phyloP scores from a whole-genome alignment of 2,329 filamentous ascomycete species.

The Clonostachys solani region DNA sequence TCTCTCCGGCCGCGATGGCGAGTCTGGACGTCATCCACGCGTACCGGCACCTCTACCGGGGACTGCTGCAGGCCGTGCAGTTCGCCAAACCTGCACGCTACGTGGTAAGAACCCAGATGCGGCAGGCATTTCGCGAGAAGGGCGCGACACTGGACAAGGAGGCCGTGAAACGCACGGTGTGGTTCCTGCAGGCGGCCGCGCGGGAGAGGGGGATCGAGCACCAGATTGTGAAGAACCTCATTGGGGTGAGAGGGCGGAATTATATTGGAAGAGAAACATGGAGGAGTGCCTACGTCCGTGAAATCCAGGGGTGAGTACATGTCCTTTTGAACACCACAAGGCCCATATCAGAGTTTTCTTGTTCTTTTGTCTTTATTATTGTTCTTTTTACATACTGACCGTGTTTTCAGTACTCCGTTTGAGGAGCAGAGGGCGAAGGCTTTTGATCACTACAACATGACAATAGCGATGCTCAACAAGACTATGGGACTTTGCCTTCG shows the following conservation, averaged over 20 bases:
- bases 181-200: conserved; percentile 65
- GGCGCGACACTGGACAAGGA: conserved; percentile 27
- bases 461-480: conserved; percentile 69
- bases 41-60: conserved; percentile 68
- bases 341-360: too few relatives aligned
- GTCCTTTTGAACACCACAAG: too few relatives aligned
- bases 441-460: conserved; percentile 63
- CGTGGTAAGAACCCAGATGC: conserved; percentile 54
- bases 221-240: conserved; percentile 64
- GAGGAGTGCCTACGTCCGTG: too few relatives aligned
- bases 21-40: conserved; percentile 51
- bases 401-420: background rate
- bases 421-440: conserved; percentile 18
- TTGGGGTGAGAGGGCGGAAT: conserved; percentile 26
- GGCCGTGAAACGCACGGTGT: conserved; percentile 59
- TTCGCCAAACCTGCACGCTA: conserved; percentile 66
- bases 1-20: conserved; percentile 16
- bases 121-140: conserved; percentile 51
- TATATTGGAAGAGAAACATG: background rate
- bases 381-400: too few relatives aligned
- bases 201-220: conserved; percentile 66
- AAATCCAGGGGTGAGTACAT: too few relatives aligned
- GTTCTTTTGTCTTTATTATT: too few relatives aligned
- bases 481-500: conserved; percentile 62
- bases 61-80: conserved; percentile 64